Evolutionary conservation across 2,329 filamentous ascomycete genomes (phyloP).

Genomic region (Ceratocystis eucalypticola): DNA sequence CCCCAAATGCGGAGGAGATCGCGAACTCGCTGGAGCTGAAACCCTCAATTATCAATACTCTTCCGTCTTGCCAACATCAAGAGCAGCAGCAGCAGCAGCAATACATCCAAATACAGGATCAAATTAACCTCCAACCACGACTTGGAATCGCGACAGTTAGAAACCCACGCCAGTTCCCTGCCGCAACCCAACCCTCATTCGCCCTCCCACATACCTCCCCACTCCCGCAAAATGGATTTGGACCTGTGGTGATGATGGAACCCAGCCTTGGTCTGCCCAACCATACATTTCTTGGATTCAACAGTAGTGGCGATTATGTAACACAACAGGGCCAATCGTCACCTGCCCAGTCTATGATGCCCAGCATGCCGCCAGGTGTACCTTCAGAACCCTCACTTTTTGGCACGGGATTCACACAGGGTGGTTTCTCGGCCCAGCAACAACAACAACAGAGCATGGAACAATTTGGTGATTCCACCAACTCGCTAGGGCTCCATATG

Average conservation of each 20-base stretch:
- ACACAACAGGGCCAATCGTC: constrained; percentile 9
- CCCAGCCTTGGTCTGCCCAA: background rate
- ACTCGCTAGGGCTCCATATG: background rate
- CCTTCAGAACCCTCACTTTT: background rate
- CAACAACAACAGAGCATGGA: background rate
- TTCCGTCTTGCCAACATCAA: background rate
- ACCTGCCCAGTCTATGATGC: constrained; percentile 6
- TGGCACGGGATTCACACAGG: background rate
- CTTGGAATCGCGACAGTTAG: background rate
- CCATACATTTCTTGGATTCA: background rate
- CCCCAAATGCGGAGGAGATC: background rate
- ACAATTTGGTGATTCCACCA: background rate
- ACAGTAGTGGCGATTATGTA: background rate
- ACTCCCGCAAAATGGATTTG: background rate
- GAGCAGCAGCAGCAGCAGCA: background rate
- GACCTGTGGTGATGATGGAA: background rate
- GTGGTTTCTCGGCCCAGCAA: background rate
- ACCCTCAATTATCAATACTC: no score
- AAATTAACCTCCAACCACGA: background rate
- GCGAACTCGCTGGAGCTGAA: constrained; percentile 19
- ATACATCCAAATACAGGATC: background rate
- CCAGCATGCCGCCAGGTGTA: background rate
- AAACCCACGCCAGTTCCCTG: background rate
- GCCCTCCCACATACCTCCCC: background rate
- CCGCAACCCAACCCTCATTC: background rate